A percentile compares a stretch with the other conserved stretches of the same genome.
These are phyloP conservation scores for Fusarium domesticum DNA, from an alignment of 2,329 filamentous ascomycete species.

Conservation along the genomic window DNA sequence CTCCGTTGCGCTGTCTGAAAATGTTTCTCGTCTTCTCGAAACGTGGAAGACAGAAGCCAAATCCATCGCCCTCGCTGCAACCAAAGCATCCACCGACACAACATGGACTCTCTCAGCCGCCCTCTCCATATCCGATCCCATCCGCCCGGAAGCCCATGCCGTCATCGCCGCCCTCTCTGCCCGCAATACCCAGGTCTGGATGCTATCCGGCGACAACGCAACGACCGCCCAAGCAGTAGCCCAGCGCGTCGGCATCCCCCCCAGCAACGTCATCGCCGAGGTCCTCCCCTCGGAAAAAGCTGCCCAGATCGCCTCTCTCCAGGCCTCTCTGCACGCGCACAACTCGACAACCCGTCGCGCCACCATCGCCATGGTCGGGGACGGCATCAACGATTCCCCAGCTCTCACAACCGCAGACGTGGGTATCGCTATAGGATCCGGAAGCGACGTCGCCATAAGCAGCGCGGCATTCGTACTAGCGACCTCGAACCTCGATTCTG, in stretches of 20 bases:
- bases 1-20: conserved; percentile 38
- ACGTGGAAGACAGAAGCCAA: conserved; percentile 62
- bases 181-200: conserved; percentile 73
- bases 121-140: conserved; percentile 76
- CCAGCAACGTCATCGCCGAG: conserved; percentile 75
- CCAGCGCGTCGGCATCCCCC: conserved; percentile 67
- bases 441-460: conserved; percentile 79
- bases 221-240: conserved; percentile 81
- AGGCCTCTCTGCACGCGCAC: conserved; percentile 47
- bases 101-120: conserved; percentile 57
- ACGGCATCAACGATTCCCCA: conserved; percentile 86
- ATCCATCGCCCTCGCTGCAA: conserved; percentile 60
- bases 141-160: conserved; percentile 67
- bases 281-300: conserved; percentile 83
- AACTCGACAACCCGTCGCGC: conserved; percentile 39
- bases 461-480: conserved; percentile 81
- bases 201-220: conserved; percentile 90
- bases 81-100: conserved; percentile 28
- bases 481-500: conserved; percentile 63
- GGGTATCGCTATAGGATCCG: conserved; percentile 78
- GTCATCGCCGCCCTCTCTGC: conserved; percentile 64
- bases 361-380: conserved; percentile 78
- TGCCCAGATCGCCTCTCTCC: conserved; percentile 63
- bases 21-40: conserved; percentile 40
- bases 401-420: conserved; percentile 78